Evolutionary conservation across 2,329 filamentous ascomycete genomes (phyloP).

Genomic region (Lachnellula suecica): DNA sequence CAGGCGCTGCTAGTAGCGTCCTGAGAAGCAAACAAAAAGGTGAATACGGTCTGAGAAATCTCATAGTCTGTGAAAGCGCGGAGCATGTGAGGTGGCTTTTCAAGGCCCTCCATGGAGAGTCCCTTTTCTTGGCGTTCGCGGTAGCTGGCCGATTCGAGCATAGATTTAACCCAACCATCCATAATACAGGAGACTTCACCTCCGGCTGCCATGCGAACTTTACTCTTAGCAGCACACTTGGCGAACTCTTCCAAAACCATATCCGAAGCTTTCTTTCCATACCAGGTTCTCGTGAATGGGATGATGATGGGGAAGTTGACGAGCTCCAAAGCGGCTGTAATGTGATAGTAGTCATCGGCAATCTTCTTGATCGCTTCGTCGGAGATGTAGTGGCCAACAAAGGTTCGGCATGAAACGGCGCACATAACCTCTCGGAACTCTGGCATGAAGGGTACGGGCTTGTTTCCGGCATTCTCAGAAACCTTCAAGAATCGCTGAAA

Average conservation of each 20-base stretch:
- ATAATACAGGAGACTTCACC: conserved; percentile 89
- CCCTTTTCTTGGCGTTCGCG: conserved; percentile 75
- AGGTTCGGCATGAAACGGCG: conserved; percentile 93
- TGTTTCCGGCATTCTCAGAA: conserved; percentile 68
- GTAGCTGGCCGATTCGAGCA: conserved; percentile 83
- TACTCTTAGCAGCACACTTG: conserved; percentile 90
- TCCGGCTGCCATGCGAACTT: conserved; percentile 85
- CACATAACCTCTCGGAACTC: conserved; percentile 94
- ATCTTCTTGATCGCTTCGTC: conserved; percentile 91
- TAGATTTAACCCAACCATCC: conserved; percentile 89
- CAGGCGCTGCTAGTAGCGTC: conserved; percentile 92
- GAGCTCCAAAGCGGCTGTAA: conserved; percentile 91
- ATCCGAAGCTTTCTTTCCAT: conserved; percentile 92
- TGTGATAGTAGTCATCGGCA: conserved; percentile 93
- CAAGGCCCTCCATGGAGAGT: conserved; percentile 61
- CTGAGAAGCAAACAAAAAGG: conserved; percentile 95
- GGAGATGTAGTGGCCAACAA: conserved; percentile 92
- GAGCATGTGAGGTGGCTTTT: conserved; percentile 81
- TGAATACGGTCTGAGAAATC: conserved; percentile 91
- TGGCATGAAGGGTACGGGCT: conserved; percentile 84
- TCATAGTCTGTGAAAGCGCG: conserved; percentile 88
- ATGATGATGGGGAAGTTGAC: conserved; percentile 98
- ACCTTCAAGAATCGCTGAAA: conserved; percentile 76
- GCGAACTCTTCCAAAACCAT: conserved; percentile 88
- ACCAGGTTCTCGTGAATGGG: conserved; percentile 94